Percentiles rank a stretch among this genome's conserved stretches.
Evolutionary conservation across 2,329 filamentous ascomycete species (phyloP).

Genomic region (Ophiostoma ips): DNA sequence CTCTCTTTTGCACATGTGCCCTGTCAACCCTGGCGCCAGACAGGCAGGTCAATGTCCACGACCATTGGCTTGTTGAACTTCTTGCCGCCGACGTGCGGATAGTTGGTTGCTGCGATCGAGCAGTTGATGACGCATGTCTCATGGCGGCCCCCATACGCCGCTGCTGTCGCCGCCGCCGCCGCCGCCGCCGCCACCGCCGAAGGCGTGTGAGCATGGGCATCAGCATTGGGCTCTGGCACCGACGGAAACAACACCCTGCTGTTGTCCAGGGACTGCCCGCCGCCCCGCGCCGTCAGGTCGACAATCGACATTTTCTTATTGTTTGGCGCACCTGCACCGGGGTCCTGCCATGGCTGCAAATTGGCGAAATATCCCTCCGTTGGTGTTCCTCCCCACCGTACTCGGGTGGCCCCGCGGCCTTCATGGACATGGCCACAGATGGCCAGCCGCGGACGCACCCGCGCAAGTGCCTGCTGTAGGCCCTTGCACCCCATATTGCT

Average conservation of each 20-base stretch:
- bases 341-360: constrained; percentile 41
- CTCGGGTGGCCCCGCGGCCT: constrained; percentile 47
- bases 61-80: constrained; percentile 67
- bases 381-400: constrained; percentile 16
- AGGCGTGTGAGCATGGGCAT: too few relatives aligned
- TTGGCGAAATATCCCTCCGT: constrained; percentile 24
- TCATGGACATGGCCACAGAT: constrained; percentile 64
- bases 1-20: too few relatives aligned
- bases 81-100: constrained; percentile 48
- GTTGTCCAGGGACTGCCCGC: constrained; percentile 15
- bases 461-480: constrained; percentile 42
- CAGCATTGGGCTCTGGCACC: constrained; percentile 25
- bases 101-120: constrained; percentile 55
- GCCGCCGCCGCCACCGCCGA: constrained; percentile 28
- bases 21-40: constrained; percentile 24
- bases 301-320: constrained; percentile 54
- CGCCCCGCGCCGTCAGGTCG: constrained; percentile 38
- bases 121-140: constrained; percentile 76
- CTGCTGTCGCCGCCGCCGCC: neutral
- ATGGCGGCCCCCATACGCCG: constrained; percentile 23
- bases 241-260: too few relatives aligned
- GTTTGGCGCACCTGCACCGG: constrained; percentile 35
- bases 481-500: constrained; percentile 43
- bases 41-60: constrained; percentile 63
- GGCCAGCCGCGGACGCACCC: constrained; percentile 47